Percentiles rank a stretch among this genome's conserved stretches.
phyloP scores from a whole-genome alignment of 495 filamentous ascomycete species.

The Neurospora sp. region DNA sequence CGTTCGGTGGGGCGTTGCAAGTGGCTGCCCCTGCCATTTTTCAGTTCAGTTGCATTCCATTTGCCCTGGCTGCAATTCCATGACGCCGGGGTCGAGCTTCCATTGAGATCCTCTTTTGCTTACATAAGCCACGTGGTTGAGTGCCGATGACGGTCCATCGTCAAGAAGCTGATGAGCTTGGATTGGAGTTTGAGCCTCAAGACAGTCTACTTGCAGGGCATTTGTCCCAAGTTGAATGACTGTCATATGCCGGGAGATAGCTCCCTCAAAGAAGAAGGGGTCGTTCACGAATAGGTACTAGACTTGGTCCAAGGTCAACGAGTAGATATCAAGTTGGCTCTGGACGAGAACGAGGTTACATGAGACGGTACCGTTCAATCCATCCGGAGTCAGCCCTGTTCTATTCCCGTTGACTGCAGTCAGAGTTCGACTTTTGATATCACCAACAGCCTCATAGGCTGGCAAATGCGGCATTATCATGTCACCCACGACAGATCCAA shows the following conservation, averaged over 20 bases:
- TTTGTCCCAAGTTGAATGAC: too few species aligned
- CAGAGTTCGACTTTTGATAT: neutral
- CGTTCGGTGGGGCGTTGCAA: neutral
- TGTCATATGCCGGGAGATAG: too few species aligned
- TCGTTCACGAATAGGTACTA: too few species aligned
- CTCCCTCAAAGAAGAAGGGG: too few species aligned
- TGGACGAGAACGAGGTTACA: neutral
- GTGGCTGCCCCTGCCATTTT: neutral
- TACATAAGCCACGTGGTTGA: neutral
- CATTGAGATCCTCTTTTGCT: neutral
- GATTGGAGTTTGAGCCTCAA: neutral
- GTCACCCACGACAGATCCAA: neutral
- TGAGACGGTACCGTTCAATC: neutral
- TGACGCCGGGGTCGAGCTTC: neutral
- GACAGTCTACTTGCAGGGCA: too few species aligned
- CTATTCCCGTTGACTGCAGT: neutral
- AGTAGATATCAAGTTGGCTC: neutral
- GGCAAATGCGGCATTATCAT: neutral
- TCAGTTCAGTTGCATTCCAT: neutral
- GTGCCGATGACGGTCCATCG: neutral
- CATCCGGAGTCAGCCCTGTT: neutral
- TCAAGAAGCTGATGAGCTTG: neutral
- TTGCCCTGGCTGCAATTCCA: neutral
- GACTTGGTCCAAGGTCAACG: neutral
- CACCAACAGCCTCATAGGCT: neutral